Conservation (phyloP, 176 grass and related monocot species). For the Miscanthus lutarioriparius region DNA sequence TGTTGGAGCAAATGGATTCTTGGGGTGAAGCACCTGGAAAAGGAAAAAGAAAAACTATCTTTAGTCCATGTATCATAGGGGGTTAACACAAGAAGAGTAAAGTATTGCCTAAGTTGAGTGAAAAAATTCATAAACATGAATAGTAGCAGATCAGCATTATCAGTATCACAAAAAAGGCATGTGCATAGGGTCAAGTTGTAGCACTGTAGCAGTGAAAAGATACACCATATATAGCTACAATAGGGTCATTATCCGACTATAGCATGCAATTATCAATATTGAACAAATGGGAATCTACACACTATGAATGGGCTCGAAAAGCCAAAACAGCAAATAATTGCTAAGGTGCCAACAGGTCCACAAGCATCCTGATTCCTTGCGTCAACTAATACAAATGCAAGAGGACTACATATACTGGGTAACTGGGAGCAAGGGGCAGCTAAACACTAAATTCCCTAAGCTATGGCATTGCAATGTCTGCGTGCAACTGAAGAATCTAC, state of each 20-base stretch:
- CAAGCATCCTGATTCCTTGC: not conserved
- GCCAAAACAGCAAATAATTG: not conserved
- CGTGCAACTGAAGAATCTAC: not conserved
- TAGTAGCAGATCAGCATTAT: not conserved
- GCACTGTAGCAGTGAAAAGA: not conserved
- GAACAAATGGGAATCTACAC: not conserved
- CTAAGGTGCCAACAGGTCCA: not conserved
- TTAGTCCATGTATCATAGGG: not conserved
- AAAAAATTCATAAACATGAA: not conserved
- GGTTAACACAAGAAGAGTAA: not conserved
- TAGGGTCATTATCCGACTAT: not conserved
- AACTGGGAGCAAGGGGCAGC: not conserved
- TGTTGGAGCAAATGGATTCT: conserved; percentile 95
- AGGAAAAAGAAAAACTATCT: not conserved
- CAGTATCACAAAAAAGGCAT: not conserved
- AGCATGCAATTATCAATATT: not conserved
- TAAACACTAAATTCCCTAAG: not conserved
- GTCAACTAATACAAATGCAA: not conserved
- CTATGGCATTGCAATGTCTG: not conserved
- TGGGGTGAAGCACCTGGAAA: conserved; percentile 96
- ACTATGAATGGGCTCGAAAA: not conserved
- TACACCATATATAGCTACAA: not conserved
- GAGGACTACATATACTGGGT: not conserved
- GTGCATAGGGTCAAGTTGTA: not conserved
- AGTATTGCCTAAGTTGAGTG: not conserved